phyloP scores from a whole-genome alignment of 208 protist genomes.

The Angomonas deanei region DNA sequence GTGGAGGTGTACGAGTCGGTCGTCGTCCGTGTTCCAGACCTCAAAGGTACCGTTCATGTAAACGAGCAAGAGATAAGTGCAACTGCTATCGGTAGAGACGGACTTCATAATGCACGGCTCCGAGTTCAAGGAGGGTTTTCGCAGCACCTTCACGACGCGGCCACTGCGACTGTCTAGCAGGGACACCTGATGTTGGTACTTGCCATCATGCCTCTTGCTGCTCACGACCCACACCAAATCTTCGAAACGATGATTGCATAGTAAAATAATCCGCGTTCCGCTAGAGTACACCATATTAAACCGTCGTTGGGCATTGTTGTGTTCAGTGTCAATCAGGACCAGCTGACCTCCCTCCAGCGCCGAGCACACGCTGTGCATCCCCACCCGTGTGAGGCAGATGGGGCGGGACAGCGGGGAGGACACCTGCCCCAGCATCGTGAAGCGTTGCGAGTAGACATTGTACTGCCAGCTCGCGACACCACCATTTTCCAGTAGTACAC shows the following conservation, averaged over 20 bases:
- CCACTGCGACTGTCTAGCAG: slow-evolving; percentile 72
- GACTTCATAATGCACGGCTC: slow-evolving; percentile 39
- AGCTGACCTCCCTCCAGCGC: slow-evolving; percentile 66
- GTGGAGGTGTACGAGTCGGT: slow-evolving; percentile 64
- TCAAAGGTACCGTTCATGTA: slow-evolving; percentile 81
- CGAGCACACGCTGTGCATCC: slow-evolving; percentile 42
- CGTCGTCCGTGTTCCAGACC: slow-evolving; percentile 65
- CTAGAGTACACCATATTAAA: slow-evolving; percentile 73
- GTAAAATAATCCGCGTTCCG: slow-evolving; percentile 59
- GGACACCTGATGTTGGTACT: slow-evolving; percentile 73
- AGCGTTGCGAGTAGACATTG: slow-evolving; percentile 33
- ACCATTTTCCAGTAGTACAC: slow-evolving; percentile 73
- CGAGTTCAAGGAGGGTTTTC: slow-evolving; percentile 29
- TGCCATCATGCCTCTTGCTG: slow-evolving; percentile 33
- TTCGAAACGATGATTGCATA: slow-evolving; percentile 53
- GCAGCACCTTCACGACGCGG: slow-evolving; percentile 56
- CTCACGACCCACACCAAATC: slow-evolving; percentile 77
- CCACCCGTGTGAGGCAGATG: slow-evolving; percentile 31
- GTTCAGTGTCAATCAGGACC: slow-evolving; percentile 53
- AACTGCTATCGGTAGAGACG: slow-evolving; percentile 41
- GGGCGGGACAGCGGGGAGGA: slow-evolving; percentile 38
- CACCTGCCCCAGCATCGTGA: slow-evolving; percentile 43
- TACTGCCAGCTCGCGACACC: slow-evolving; percentile 69
- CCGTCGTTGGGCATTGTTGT: slow-evolving; percentile 41
- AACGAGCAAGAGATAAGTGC: slow-evolving; percentile 53